These are phyloP conservation scores for Pleurozium schreberi DNA, from an alignment of 225 moss, liverwort and hornwort species.

Conservation along the genomic window DNA sequence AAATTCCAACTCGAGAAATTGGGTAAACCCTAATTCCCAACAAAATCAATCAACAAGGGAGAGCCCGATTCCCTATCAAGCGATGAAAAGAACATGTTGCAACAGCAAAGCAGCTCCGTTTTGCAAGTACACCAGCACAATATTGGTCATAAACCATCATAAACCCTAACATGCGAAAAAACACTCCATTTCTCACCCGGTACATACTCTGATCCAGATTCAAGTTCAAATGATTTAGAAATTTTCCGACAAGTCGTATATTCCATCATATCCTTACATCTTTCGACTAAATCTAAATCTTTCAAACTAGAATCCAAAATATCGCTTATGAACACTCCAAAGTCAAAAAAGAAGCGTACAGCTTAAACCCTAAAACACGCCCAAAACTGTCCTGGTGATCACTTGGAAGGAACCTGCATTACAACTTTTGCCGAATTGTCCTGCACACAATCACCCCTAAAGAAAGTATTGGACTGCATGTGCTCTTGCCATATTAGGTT, in stretches of 20 bases:
- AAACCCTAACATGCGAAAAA: not conserved
- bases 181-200: not conserved
- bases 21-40: not conserved
- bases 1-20: not conserved
- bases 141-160: not conserved
- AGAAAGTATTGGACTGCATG: not conserved
- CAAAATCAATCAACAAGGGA: not conserved
- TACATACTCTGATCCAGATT: not conserved
- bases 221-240: no score
- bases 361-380: not conserved
- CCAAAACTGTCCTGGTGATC: not conserved
- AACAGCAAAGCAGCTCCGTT: not conserved
- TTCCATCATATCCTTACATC: no score
- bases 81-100: not conserved
- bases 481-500: not conserved
- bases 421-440: not conserved
- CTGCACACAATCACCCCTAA: not conserved
- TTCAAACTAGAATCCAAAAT: no score
- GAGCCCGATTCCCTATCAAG: not conserved
- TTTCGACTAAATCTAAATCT: no score
- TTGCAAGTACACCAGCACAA: not conserved
- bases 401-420: not conserved
- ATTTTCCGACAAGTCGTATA: no score
- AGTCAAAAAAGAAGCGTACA: not conserved
- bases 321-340: not conserved